Evolutionary conservation across 352 stramenopile genomes (phyloP), one percentile per base, ranked within the genome.

Genomic region (Achlya hypogyna): DNA sequence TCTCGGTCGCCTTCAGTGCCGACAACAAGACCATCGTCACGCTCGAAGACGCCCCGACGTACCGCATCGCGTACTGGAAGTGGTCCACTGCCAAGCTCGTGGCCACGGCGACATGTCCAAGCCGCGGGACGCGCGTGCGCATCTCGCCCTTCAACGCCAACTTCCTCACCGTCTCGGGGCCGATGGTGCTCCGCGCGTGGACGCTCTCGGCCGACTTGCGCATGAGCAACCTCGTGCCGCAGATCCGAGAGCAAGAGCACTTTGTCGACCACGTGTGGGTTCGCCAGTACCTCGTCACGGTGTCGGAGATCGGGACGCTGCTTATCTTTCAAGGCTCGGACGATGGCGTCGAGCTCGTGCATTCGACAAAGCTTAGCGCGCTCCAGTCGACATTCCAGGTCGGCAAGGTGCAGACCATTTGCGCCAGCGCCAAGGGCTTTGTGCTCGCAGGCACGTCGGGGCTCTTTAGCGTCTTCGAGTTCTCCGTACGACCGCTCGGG

Each of bases 51-150:
- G 77, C 82, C 20, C 84, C 83, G 40, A 71, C 78, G 3, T 80
- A 91, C 59, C 83, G 75, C 23, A 75, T 93, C 27, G 86, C 79
- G 29, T 91, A 90, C 64, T 93, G 81, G 82, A 91, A 93, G 66
- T 75, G 88, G 43, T 81, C 76, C 69, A 91, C 77, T 20, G 71
- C 75, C n/a, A 91, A 91, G 60, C 74, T 93, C 32, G 52, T 93
- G 23, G 78, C 82, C 27, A 82, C 76, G 0, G 78, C 78, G 64
- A 87, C 88, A 52, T 88, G 81, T 43, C 83, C 84, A 23, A 88
- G 77, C 51, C 76, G 82, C 5, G 83, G 81, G 2, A 75, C 77
- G 6, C 73, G 81, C 5, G 85, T 93, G 63, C 80, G 79, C 53
- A 87, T 93, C 71, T 78, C 78, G 58, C 84, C 84, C 27, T 75